Percentiles rank a stretch among this genome's conserved stretches.
Conservation (phyloP, 352 stramenopile genomes). For the Phytophthora citricola region DNA sequence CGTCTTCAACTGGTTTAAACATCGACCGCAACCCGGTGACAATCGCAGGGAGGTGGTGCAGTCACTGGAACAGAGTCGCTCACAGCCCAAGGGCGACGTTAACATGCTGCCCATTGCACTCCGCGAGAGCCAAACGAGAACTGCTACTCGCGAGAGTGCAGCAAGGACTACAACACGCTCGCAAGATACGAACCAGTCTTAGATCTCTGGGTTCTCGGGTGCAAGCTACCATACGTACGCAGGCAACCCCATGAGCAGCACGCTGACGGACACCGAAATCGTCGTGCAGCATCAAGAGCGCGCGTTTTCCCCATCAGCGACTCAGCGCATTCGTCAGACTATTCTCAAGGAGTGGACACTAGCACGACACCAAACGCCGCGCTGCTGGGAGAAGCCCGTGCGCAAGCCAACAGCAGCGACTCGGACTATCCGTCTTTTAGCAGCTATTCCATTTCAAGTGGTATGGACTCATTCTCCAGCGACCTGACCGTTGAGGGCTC, state of each 20-base stretch:
- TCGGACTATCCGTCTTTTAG: constrained; percentile 23
- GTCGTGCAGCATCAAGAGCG: constrained; percentile 35
- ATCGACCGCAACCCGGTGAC: constrained; percentile 43
- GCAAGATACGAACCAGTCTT: constrained; percentile 48
- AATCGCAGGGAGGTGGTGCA: constrained; percentile 43
- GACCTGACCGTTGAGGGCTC: constrained; percentile 40
- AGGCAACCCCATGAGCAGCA: constrained; percentile 35
- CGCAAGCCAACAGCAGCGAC: constrained; percentile 17
- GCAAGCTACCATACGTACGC: constrained; percentile 55
- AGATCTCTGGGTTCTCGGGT: constrained; percentile 50
- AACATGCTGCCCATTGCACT: constrained; percentile 23
- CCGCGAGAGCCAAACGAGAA: constrained; percentile 31
- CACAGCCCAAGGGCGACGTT: constrained; percentile 37
- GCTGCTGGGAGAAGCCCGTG: constrained; percentile 9
- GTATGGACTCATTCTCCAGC: constrained; percentile 50
- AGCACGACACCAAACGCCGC: constrained; percentile 21
- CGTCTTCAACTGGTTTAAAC: constrained; percentile 55
- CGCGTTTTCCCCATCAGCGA: constrained; percentile 52
- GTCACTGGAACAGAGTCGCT: constrained; percentile 32
- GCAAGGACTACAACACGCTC: constrained; percentile 30
- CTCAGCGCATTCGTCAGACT: constrained; percentile 35
- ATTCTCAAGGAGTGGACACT: constrained; percentile 41
- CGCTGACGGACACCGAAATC: constrained; percentile 53
- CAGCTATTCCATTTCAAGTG: constrained; percentile 40
- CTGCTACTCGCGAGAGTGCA: constrained; percentile 23